Evolutionary conservation across 768 basidiomycete genomes (phyloP).

Genomic region (Pseudohyphozyma bogoriensis): DNA sequence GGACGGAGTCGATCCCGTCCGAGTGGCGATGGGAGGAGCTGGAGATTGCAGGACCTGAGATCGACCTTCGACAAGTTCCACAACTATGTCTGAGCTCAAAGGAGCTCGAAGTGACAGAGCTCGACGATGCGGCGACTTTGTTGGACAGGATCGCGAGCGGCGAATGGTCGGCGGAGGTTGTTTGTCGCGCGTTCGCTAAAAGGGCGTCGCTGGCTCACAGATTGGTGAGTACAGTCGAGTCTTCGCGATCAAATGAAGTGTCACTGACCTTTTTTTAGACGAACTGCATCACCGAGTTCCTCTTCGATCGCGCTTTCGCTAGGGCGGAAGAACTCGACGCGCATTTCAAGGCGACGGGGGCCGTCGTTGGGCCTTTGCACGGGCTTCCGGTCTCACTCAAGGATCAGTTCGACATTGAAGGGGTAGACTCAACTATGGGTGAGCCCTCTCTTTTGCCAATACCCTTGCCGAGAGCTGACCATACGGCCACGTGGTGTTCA

Average conservation of each 20-base stretch:
- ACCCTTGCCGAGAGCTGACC: too few species aligned
- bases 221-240: conserved; percentile 44
- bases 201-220: conserved; percentile 71
- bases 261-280: conserved; percentile 41
- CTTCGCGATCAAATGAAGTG: neutral
- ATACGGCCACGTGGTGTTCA: conserved; percentile 46
- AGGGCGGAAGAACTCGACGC: conserved; percentile 60
- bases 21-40: too few species aligned
- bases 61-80: too few species aligned
- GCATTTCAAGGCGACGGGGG: conserved; percentile 52
- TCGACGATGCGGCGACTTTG: conserved; percentile 43
- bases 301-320: conserved; percentile 57
- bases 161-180: conserved; percentile 55
- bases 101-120: conserved; percentile 47
- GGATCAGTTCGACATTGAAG: conserved; percentile 37
- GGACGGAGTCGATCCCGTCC: too few species aligned
- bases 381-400: conserved; percentile 39
- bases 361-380: conserved; percentile 51
- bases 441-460: neutral
- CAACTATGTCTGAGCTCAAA: too few species aligned
- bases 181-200: conserved; percentile 64
- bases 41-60: neutral
- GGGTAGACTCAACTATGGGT: conserved; percentile 17
- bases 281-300: conserved; percentile 75
- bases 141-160: conserved; percentile 49